phyloP scores from a whole-genome alignment of 768 basidiomycete genomes.

The Pisolithus albus region DNA sequence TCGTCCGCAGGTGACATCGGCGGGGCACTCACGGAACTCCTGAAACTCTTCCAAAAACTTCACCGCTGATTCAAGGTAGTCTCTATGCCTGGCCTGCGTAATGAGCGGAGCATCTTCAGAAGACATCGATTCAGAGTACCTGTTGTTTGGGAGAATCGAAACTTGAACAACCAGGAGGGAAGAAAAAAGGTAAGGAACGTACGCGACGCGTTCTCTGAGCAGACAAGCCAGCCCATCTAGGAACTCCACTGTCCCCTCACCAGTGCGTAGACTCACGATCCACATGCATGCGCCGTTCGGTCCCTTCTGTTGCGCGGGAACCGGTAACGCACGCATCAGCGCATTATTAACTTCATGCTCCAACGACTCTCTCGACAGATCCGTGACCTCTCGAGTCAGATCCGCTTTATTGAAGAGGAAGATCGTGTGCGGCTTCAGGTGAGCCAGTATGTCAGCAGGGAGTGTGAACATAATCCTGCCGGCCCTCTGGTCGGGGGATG shows the following conservation, averaged over 20 bases:
- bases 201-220: slow-evolving; percentile 31
- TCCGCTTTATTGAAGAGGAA: slow-evolving; percentile 81
- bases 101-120: slow-evolving; percentile 46
- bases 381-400: slow-evolving; percentile 26
- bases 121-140: slow-evolving; percentile 18
- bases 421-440: slow-evolving; percentile 53
- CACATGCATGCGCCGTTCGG: slow-evolving; percentile 31
- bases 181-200: neutral
- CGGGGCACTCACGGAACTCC: slow-evolving; percentile 20
- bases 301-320: neutral
- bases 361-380: neutral
- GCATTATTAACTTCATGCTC: slow-evolving; percentile 12
- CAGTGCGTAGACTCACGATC: slow-evolving; percentile 56
- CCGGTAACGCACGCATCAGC: slow-evolving; percentile 10
- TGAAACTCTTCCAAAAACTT: slow-evolving; percentile 28
- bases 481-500: neutral
- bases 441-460: slow-evolving; percentile 41
- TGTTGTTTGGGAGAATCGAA: neutral
- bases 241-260: slow-evolving; percentile 52
- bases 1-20: neutral
- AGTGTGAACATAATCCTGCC: slow-evolving; percentile 20
- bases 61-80: slow-evolving; percentile 62
- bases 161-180: neutral
- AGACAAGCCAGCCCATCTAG: slow-evolving; percentile 48
- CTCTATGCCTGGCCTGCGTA: slow-evolving; percentile 74